These are phyloP conservation scores for Trichomonas gallinae DNA, from an alignment of 208 protist genomes.

Conservation along the genomic window DNA sequence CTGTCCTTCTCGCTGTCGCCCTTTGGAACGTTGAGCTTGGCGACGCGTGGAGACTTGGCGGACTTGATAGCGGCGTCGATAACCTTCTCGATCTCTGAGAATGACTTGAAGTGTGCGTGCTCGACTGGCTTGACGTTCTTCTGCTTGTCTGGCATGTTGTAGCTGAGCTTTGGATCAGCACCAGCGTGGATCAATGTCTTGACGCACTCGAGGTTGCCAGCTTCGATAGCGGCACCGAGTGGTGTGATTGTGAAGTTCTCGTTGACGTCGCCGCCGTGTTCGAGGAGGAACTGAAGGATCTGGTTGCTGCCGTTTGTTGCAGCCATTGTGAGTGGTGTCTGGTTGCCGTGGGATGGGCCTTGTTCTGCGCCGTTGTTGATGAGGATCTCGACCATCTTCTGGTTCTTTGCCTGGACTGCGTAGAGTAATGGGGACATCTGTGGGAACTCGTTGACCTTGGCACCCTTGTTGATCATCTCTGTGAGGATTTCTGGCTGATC, in stretches of 20 bases:
- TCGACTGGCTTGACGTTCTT: background rate
- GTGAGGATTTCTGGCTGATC: no score
- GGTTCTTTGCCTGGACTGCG: background rate
- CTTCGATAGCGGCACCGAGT: background rate
- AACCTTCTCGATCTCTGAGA: background rate
- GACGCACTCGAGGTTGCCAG: background rate
- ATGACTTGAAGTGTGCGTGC: background rate
- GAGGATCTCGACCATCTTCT: background rate
- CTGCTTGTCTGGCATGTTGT: background rate
- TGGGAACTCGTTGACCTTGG: background rate
- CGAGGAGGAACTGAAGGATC: background rate
- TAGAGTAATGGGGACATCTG: background rate
- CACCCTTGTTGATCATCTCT: background rate
- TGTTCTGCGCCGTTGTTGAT: background rate
- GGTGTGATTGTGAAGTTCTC: background rate
- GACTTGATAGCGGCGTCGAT: background rate
- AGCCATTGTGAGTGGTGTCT: background rate
- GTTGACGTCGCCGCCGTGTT: background rate
- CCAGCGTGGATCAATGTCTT: background rate
- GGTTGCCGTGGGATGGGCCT: no score
- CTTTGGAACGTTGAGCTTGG: no score
- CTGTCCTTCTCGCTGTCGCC: background rate
- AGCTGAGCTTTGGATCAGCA: background rate
- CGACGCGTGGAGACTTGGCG: no score
- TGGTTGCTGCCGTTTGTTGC: background rate